Conservation (phyloP, 2,329 filamentous ascomycete genomes). For the Aspergillus fumigatiaffinis region DNA sequence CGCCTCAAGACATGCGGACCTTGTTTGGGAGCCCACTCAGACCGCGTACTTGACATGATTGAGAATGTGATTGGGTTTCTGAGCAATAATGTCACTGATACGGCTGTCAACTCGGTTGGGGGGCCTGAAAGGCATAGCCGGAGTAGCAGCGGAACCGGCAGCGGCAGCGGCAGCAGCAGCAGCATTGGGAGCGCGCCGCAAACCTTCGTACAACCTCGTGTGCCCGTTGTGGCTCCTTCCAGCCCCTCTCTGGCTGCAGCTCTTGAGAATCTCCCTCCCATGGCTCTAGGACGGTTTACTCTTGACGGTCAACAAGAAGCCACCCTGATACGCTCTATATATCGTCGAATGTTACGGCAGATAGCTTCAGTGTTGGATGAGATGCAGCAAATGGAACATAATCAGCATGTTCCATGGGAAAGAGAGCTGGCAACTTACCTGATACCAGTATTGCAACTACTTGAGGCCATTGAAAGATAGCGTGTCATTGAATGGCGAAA, state of each 20-base stretch:
- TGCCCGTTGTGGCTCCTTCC: constrained; percentile 1
- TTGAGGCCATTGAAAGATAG: constrained; percentile 1
- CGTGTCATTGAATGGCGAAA: not conserved
- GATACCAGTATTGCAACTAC: constrained; percentile 4
- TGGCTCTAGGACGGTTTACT: constrained; percentile 4
- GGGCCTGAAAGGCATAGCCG: no score
- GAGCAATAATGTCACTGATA: no score
- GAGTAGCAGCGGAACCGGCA: no score
- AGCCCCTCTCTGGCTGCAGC: not conserved
- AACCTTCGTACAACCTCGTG: constrained; percentile 1
- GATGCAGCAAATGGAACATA: constrained; percentile 4
- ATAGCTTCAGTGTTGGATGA: constrained; percentile 2
- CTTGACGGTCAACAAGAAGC: constrained; percentile 3
- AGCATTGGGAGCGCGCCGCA: not conserved
- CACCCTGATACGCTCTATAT: constrained; percentile 1
- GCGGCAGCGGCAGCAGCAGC: no score
- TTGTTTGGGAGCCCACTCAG: no score
- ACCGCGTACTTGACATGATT: no score
- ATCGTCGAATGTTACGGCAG: constrained; percentile 4
- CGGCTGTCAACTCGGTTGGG: no score
- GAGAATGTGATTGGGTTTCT: no score
- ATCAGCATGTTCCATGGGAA: constrained; percentile 2
- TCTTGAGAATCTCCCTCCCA: constrained; percentile 1
- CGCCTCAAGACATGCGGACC: no score
- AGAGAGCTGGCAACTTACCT: constrained; percentile 1